Evolutionary conservation across 495 filamentous ascomycete species (phyloP).

Genomic region (Neurospora sp.): DNA sequence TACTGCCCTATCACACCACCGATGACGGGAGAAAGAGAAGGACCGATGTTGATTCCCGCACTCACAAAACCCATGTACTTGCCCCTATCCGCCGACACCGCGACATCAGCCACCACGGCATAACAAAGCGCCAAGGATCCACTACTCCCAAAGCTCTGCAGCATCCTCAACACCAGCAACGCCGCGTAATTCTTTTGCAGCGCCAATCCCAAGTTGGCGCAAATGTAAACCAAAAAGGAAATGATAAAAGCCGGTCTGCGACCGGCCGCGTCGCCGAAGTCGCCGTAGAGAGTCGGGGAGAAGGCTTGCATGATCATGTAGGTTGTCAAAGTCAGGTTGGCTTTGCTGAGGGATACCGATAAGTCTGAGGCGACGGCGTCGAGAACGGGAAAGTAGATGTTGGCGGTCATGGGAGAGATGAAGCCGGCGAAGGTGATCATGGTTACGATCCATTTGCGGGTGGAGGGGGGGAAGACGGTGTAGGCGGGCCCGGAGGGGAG

Average conservation of each 20-base stretch:
- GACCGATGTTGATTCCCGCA: slow-evolving; percentile 30
- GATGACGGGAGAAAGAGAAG: no score
- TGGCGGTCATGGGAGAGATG: slow-evolving; percentile 64
- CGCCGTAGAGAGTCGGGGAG: slow-evolving; percentile 48
- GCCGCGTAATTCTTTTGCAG: slow-evolving; percentile 50
- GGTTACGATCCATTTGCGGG: slow-evolving; percentile 52
- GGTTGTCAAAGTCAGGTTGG: slow-evolving; percentile 59
- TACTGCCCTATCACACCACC: slow-evolving; percentile 38
- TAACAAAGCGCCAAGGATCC: slow-evolving; percentile 50
- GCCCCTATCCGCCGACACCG: slow-evolving; percentile 48
- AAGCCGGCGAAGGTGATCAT: slow-evolving; percentile 57
- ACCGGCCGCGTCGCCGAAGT: slow-evolving; percentile 49
- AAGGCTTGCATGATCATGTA: slow-evolving; percentile 57
- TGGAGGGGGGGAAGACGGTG: slow-evolving; percentile 44
- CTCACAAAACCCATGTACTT: slow-evolving; percentile 47
- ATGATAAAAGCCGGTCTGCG: slow-evolving; percentile 51
- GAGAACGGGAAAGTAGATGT: slow-evolving; percentile 73
- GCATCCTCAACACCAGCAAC: slow-evolving; percentile 49
- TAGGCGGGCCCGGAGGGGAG: slow-evolving; percentile 36
- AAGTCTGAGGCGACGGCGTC: slow-evolving; percentile 45
- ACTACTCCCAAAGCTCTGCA: slow-evolving; percentile 42
- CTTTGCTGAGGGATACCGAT: slow-evolving; percentile 44
- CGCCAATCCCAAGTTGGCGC: slow-evolving; percentile 54
- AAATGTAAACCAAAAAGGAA: slow-evolving; percentile 47
- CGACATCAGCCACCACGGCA: slow-evolving; percentile 53